Evolutionary conservation across 164 flowering plant species (phyloP).

Genomic region (Warburgia ugandensis): DNA sequence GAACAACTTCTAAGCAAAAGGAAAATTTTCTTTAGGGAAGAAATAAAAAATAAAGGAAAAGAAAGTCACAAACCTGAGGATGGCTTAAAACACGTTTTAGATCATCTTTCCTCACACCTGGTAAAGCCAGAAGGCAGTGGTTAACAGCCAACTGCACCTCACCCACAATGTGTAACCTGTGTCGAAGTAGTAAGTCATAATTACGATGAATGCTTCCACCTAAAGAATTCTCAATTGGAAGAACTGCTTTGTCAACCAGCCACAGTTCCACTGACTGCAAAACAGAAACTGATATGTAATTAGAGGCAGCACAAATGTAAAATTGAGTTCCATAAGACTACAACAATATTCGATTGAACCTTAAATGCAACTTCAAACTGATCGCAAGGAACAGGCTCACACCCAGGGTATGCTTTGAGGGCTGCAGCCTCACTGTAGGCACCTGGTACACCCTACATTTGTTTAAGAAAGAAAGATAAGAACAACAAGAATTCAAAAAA

Average conservation of each 20-base stretch:
- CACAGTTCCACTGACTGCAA: constrained; percentile 70
- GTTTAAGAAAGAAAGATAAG: constrained; percentile 6
- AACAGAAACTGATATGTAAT: too few species aligned
- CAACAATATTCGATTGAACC: too few species aligned
- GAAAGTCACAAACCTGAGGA: constrained; percentile 47
- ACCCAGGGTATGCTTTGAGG: constrained; percentile 52
- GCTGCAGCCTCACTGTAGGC: constrained; percentile 66
- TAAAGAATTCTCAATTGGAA: constrained; percentile 62
- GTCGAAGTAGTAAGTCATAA: constrained; percentile 65
- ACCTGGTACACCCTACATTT: constrained; percentile 48
- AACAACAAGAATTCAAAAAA: background rate
- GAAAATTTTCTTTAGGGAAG: too few species aligned
- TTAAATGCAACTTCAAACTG: constrained; percentile 63
- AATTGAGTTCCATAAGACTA: too few species aligned
- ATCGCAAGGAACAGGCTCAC: constrained; percentile 66
- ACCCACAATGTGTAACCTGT: constrained; percentile 67
- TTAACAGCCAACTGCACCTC: constrained; percentile 59
- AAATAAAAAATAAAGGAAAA: background rate
- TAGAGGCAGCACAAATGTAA: too few species aligned
- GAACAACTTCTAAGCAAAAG: too few species aligned
- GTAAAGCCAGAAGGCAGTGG: constrained; percentile 56
- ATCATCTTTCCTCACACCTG: constrained; percentile 53
- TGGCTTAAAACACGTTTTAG: constrained; percentile 55
- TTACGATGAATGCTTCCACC: constrained; percentile 69
- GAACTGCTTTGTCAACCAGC: constrained; percentile 65